A percentile compares a stretch with the other conserved stretches of the same genome.
phyloP scores from a whole-genome alignment of 2,329 filamentous ascomycete genomes.

The Domatiomyces catenatus region DNA sequence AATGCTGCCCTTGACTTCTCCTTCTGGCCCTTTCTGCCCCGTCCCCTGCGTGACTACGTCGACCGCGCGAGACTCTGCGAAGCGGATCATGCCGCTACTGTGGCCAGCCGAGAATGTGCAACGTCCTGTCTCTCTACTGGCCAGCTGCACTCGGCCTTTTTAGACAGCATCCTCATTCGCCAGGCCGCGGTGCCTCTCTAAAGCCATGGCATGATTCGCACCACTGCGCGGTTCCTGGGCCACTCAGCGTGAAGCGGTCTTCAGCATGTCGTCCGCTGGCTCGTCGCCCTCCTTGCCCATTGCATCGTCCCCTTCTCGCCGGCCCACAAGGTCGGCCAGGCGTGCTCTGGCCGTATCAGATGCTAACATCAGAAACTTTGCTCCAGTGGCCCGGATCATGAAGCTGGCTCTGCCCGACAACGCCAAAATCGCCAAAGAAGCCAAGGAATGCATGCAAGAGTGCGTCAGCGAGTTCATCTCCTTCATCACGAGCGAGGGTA shows the following conservation, averaged over 20 bases:
- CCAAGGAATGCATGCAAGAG: conserved; percentile 99
- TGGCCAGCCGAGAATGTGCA: conserved; percentile 20
- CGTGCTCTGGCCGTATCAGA: conserved; percentile 37
- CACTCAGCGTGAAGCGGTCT: conserved; percentile 12
- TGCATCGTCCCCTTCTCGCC: conserved; percentile 20
- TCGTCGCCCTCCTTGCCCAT: conserved; percentile 25
- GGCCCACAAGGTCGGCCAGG: conserved; percentile 6
- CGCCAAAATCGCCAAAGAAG: conserved; percentile 95
- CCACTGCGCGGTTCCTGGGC: conserved; percentile 15
- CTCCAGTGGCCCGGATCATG: conserved; percentile 97
- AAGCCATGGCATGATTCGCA: conserved; percentile 31
- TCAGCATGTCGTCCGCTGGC: conserved; percentile 15
- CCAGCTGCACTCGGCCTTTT: conserved; percentile 6
- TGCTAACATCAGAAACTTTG: conserved; percentile 90
- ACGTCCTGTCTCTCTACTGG: conserved; percentile 5
- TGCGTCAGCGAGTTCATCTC: conserved; percentile 99
- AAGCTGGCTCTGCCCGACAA: conserved; percentile 95
- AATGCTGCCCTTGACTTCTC: neutral
- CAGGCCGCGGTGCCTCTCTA: conserved; percentile 20
- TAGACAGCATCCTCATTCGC: conserved; percentile 23
- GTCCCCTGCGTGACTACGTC: neutral
- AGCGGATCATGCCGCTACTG: neutral
- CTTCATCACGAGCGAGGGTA: conserved; percentile 98
- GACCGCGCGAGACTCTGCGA: neutral
- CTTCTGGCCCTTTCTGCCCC: neutral